Evolutionary conservation across 352 stramenopile genomes (phyloP), one percentile per base, ranked within the genome.

Genomic region (Phytophthora cajani): DNA sequence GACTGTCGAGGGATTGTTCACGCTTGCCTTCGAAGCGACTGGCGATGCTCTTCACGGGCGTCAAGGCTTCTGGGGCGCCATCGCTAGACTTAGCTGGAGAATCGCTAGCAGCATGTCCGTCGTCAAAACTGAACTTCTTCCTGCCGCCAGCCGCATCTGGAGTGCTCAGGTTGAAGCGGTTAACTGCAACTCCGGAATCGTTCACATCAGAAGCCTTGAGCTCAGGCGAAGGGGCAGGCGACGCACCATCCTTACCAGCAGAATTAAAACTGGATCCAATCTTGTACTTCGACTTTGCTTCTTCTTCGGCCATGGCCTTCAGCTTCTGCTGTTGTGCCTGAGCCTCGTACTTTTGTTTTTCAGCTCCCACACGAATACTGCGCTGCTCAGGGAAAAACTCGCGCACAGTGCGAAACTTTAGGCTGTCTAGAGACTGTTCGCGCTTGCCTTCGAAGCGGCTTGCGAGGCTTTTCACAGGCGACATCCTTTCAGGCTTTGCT

Each of bases 21-120:
- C 79, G 74, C 67, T 89, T 89, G 4, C 70, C 80, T 71, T 93
- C 85, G 40, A 93, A 92, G 17, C 81, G 81, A 64, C 78, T 82
- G 6, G 80, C 81, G 50, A 92, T 87, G 68, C 78, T 85, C 68
- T 87, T 87, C 17, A 92, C 78, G 6, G 78, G 78, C 17, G 74
- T 81, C 50, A 73, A 40, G 3, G 60, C 54, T 25, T 79, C 55
- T 8, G 36, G 16, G 10, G 44, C 33, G 23, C 63, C 62, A 14
- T 72, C 54, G 33, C 52, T 71, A 5, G 56, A 58, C 36, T 71
- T 69, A 38, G 44, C 52, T 17, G 73, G 47, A 8, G 69, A 77
- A 23, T 74, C 52, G 19, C 44, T 49, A 42, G 46, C 49, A 17
- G 42, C 47, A 54, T 52, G 25, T n/a, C 14, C 57, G 3, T 71